Evolutionary conservation across 352 stramenopile species (phyloP).

Genomic region (Phytopythium montanum): DNA sequence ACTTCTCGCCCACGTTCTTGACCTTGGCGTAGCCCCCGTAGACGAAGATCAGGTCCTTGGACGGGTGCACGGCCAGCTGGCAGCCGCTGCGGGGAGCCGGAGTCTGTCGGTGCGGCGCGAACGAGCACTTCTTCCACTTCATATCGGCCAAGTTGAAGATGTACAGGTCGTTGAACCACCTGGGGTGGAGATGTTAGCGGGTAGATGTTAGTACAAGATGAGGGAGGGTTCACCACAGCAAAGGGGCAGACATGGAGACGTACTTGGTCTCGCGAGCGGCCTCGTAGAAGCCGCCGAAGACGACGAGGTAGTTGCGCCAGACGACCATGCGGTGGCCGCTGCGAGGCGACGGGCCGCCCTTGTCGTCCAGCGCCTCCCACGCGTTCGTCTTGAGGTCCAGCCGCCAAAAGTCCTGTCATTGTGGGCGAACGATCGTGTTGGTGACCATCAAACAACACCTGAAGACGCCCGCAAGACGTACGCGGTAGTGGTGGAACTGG

Average conservation of each 20-base stretch:
- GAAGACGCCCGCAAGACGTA: conserved; percentile 19
- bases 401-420: conserved; percentile 78
- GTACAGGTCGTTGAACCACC: conserved; percentile 96
- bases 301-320: conserved; percentile 94
- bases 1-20: conserved; percentile 89
- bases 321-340: conserved; percentile 94
- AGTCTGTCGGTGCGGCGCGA: conserved; percentile 55
- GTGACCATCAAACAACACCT: background rate
- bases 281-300: conserved; percentile 98
- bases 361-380: conserved; percentile 92
- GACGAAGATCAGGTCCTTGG: conserved; percentile 90
- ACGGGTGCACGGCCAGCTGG: conserved; percentile 77
- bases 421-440: background rate
- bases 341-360: conserved; percentile 69
- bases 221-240: too few species aligned
- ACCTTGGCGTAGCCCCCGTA: conserved; percentile 96
- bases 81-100: conserved; percentile 77
- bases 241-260: too few species aligned
- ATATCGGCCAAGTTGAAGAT: conserved; percentile 88
- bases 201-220: too few species aligned
- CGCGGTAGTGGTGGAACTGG: conserved; percentile 97
- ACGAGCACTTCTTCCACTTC: conserved; percentile 85
- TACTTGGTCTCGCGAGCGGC: conserved; percentile 83
- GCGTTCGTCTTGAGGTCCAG: conserved; percentile 93
- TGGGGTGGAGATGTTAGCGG: background rate